Conservation (phyloP, 2,329 filamentous ascomycete genomes). For the Zasmidium cellare region DNA sequence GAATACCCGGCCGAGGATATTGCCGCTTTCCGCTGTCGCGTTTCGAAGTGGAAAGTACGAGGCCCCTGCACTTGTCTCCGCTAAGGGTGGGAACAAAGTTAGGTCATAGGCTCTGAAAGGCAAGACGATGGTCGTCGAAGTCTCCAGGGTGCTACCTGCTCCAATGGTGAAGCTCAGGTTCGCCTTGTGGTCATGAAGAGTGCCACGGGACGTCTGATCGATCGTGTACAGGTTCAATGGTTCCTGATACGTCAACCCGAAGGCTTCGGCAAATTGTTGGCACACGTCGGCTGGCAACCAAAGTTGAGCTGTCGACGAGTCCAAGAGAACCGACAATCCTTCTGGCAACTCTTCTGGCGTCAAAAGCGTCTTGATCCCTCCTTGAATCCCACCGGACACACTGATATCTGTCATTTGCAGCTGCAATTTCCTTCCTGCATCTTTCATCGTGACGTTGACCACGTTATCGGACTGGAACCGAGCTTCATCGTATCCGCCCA, state of each 20-base stretch:
- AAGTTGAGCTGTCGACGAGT: slow-evolving; percentile 43
- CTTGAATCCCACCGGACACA: not conserved
- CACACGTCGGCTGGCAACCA: slow-evolving; percentile 43
- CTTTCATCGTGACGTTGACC: not conserved
- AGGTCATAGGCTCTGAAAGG: slow-evolving; percentile 36
- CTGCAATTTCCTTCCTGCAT: not conserved
- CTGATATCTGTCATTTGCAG: not conserved
- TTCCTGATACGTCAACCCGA: slow-evolving; percentile 41
- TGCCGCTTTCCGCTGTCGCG: slow-evolving; percentile 26
- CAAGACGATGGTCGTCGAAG: slow-evolving; percentile 23
- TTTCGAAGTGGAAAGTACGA: slow-evolving; percentile 30
- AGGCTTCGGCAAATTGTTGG: slow-evolving; percentile 40
- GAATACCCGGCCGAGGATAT: slow-evolving; percentile 31
- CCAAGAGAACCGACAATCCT: slow-evolving; percentile 24
- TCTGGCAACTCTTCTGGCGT: not conserved
- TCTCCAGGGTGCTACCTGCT: slow-evolving; percentile 1
- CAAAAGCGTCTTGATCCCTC: slow-evolving; percentile 3
- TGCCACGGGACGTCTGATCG: slow-evolving; percentile 40
- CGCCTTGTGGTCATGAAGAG: slow-evolving; percentile 36
- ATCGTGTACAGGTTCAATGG: slow-evolving; percentile 38
- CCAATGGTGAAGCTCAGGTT: slow-evolving; percentile 37
- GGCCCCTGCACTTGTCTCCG: not conserved
- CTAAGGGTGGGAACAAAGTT: slow-evolving; percentile 19
- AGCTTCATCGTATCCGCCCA: slow-evolving; percentile 44
- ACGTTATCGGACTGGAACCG: slow-evolving; percentile 33